Evolutionary conservation across 257 asterid genomes (phyloP), one percentile per base, ranked within the genome.

Genomic region (Gardenia jasminoides): DNA sequence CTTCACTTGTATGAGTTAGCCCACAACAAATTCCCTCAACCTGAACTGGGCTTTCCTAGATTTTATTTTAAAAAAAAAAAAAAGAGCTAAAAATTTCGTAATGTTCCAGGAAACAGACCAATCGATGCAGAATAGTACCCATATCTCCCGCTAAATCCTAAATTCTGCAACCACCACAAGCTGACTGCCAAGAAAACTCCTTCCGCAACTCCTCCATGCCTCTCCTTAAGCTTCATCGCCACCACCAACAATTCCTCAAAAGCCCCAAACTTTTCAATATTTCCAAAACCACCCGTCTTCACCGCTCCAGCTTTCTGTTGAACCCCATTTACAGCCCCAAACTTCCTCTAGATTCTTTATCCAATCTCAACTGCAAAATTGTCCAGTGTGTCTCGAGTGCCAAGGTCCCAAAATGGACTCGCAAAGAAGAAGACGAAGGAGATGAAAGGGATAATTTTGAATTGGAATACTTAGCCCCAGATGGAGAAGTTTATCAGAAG

Each of bases 401-500:
- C 46, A 65, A 84, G 73, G 80, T 84, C 77, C 66, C 82, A 88
- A 44, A 28, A 77, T 82, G 82, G 89, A 72, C 85, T 58, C 54
- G 76, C n/a, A 75, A 75, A 74, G 89, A 82, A 73, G 90, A 82
- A 67, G 84, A 81, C 61, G 89, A 82, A 73, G 90, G 81, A 67
- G 84, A 81, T 66, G 85, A 87, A 61, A 72, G 59, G 67, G 89
- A 83, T 73, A 39, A 70, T 44, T 75, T 78, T 48, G 80, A 85
- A 67, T 87, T 88, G 44, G 97, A 93, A 67, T 91, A 91, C 82
- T 89, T 96, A 67, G 95, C 97, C 12, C 88, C 87, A 75, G 99
- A 92, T 79, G 97, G 99, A 12, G 89, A 88, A 84, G 96, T 96
- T 82, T 92, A 91, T 84, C 93, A 88, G 88, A 93, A 87, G 83